phyloP scores from a whole-genome alignment of 176 grass and related monocot species.

The Chloris gayana region DNA sequence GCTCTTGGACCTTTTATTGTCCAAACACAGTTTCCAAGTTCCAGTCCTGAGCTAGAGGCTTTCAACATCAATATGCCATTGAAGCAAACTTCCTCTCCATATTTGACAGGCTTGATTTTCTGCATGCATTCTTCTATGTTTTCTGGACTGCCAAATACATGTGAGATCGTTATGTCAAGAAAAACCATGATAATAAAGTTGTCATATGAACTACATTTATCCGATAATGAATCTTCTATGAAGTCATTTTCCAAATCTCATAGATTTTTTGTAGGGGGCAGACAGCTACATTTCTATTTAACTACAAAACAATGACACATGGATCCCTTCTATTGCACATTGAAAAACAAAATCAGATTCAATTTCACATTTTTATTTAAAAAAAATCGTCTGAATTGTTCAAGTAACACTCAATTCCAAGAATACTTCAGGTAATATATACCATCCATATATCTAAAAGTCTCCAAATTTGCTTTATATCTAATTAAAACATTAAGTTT shows the following conservation, averaged over 20 bases:
- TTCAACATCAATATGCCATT: constrained; percentile 86
- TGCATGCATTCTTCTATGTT: constrained; percentile 80
- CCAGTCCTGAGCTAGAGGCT: constrained; percentile 87
- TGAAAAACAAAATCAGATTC: constrained; percentile 13
- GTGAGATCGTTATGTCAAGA: constrained; percentile 28
- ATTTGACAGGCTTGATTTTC: constrained; percentile 66
- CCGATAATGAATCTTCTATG: constrained; percentile 15
- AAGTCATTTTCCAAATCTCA: background rate
- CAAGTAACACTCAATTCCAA: constrained; percentile 8
- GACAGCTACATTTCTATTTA: background rate
- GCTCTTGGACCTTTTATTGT: constrained; percentile 68
- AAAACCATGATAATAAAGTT: constrained; percentile 5
- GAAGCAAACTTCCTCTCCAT: constrained; percentile 79
- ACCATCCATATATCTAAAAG: background rate
- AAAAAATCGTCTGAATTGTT: background rate
- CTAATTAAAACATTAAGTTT: background rate
- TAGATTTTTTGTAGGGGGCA: constrained; percentile 9
- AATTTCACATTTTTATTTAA: background rate
- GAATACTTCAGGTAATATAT: background rate
- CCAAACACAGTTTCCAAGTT: constrained; percentile 93
- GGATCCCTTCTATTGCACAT: background rate
- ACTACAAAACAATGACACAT: background rate
- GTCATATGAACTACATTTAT: background rate
- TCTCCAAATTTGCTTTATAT: background rate
- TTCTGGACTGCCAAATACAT: constrained; percentile 52